phyloP scores from a whole-genome alignment of 306 rosid species.

The Astragalus glycyphyllos region DNA sequence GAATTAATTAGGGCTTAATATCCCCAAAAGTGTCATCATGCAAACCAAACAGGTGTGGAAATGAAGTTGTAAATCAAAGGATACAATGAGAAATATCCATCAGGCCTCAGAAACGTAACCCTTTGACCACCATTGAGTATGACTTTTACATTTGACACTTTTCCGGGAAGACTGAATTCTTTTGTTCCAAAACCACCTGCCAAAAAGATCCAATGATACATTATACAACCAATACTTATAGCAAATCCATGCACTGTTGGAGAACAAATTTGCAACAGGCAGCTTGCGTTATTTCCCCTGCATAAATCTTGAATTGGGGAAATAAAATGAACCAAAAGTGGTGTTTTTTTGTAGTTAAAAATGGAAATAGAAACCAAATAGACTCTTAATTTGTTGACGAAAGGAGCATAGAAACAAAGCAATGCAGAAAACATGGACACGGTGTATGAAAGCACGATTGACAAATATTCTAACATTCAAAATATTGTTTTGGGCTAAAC shows the following conservation, averaged over 20 bases:
- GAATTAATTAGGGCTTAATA: conserved; percentile 4
- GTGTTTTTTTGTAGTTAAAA: neutral
- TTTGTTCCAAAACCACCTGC: conserved; percentile 74
- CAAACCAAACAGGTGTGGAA: conserved; percentile 17
- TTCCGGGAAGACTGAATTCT: conserved; percentile 72
- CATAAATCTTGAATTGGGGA: neutral
- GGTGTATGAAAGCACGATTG: conserved; percentile 9
- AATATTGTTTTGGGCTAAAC: conserved; percentile 7
- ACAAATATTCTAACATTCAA: neutral
- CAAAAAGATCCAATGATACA: conserved; percentile 33
- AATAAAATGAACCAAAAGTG: neutral
- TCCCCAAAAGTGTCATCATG: conserved; percentile 32
- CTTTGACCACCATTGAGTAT: conserved; percentile 94
- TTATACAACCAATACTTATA: conserved; percentile 11
- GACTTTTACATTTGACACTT: conserved; percentile 82
- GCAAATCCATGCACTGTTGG: conserved; percentile 1
- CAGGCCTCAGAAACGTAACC: conserved; percentile 86
- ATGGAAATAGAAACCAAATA: conserved; percentile 25
- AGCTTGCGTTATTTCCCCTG: conserved; percentile 7
- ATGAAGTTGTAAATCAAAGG: conserved; percentile 50
- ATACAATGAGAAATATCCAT: conserved; percentile 98
- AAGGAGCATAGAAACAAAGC: conserved; percentile 2
- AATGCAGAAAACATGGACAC: neutral
- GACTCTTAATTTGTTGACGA: neutral
- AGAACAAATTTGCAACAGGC: conserved; percentile 23